Base-by-base conservation (phyloP, 805 yeast genomes). In the Myxozyma melibiosi region DNA sequence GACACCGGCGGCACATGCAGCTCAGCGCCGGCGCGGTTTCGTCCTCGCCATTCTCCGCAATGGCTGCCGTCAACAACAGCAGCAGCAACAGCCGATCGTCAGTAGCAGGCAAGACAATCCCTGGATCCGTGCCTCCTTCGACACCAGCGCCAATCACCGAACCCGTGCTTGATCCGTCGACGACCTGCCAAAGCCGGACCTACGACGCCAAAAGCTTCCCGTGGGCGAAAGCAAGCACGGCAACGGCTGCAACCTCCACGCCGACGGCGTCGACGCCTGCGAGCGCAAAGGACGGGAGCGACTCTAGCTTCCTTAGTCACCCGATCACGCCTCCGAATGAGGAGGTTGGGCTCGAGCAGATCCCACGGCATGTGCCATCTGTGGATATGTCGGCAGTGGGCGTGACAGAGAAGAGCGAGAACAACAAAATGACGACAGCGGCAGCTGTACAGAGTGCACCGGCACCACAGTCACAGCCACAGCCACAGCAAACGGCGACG, bases 291-390 rank as follows among this genome's bases (percentile, higher is more conserved):
- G n/a, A n/a, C n/a, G n/a, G n/a, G n/a, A n/a, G n/a, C n/a, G n/a
- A n/a, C n/a, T n/a, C n/a, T n/a, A n/a, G n/a, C n/a, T n/a, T 45
- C 24, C 31, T 46, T 7, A 31, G 28, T 13, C 62, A 55, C 40
- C 60, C 62, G 9, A 55, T 55, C 42, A 58, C 62, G 7, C 60
- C 62, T 4, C 62, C 62, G n/a, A 53, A 56, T 41, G 62, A 58
- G 45, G 38, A 28, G 16, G 44, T 48, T 3, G 49, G 38, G 13
- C 22, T 42, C 16, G 62, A 55, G 22, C 61, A 56, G 44, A 45
- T 59, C 20, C 61, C 63, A 9, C 47, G 61, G 14, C 63, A 40
- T 11, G 39, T 52, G 44, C 55, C 57, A 9, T 18, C 33, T 16
- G 41, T 40, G 37, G 45, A 24, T 28, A 34, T 45, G 28, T 22